phyloP scores from a whole-genome alignment of 2,329 filamentous ascomycete species.

The Colletotrichum musicola region DNA sequence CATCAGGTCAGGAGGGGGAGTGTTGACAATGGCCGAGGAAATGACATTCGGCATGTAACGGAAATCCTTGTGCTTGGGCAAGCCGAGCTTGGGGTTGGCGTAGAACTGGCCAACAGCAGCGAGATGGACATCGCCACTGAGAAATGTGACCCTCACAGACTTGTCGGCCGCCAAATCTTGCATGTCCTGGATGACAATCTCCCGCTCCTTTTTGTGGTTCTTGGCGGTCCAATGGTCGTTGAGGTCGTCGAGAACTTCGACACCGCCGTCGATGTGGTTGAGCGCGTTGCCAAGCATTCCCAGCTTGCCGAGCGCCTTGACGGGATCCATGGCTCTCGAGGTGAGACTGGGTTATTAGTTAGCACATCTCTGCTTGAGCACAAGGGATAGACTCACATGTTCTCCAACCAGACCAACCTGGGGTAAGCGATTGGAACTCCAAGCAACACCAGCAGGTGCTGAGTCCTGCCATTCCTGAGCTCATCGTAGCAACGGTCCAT shows the following conservation, averaged over 20 bases:
- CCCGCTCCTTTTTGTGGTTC: constrained; percentile 91
- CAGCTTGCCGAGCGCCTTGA: constrained; percentile 87
- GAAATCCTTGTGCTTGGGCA: constrained; percentile 91
- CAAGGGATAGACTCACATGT: constrained; percentile 64
- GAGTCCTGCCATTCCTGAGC: constrained; percentile 84
- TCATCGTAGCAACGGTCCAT: constrained; percentile 89
- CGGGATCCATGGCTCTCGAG: constrained; percentile 85
- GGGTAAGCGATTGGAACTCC: constrained; percentile 89
- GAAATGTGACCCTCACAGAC: constrained; percentile 89
- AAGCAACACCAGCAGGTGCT: constrained; percentile 89
- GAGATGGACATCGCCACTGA: constrained; percentile 94
- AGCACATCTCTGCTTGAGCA: constrained; percentile 35
- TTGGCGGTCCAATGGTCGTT: constrained; percentile 99
- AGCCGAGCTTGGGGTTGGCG: constrained; percentile 82
- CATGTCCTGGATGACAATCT: constrained; percentile 87
- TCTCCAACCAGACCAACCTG: constrained; percentile 77
- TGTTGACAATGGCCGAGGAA: constrained; percentile 94
- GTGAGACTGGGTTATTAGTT: constrained; percentile 71
- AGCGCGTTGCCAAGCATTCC: constrained; percentile 84
- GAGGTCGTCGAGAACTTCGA: constrained; percentile 90
- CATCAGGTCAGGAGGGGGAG: constrained; percentile 87
- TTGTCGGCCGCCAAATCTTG: constrained; percentile 95
- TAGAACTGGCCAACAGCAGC: constrained; percentile 95
- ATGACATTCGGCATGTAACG: constrained; percentile 97
- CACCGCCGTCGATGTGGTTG: constrained; percentile 91